Evolutionary conservation across 257 asterid species (phyloP).

Genomic region (Plantago ovata): DNA sequence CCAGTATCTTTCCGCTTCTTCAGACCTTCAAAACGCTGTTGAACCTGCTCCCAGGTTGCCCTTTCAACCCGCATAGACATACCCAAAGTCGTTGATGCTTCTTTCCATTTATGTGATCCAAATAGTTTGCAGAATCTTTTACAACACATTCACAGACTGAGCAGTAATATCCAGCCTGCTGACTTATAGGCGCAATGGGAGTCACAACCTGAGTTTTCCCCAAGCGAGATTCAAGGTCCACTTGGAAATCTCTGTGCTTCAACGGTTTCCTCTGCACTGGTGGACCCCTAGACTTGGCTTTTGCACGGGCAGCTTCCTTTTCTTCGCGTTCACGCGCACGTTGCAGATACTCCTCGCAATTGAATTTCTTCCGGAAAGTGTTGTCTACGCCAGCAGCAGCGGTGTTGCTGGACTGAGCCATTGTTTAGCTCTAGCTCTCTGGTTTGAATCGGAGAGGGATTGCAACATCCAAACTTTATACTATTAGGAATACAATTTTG

Average conservation of each 20-base stretch:
- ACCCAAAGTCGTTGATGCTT: conserved; percentile 99
- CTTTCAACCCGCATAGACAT: conserved; percentile 99
- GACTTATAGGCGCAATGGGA: conserved; percentile 96
- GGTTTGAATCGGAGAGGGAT: too few species aligned
- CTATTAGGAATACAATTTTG: too few species aligned
- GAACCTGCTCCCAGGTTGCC: conserved; percentile 96
- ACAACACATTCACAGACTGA: conserved; percentile 99
- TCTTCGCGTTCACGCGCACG: conserved; percentile 98
- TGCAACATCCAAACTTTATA: too few species aligned
- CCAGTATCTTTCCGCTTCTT: conserved; percentile 88
- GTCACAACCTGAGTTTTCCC: conserved; percentile 99
- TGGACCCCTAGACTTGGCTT: conserved; percentile 77
- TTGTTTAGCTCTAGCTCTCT: conserved; percentile 30
- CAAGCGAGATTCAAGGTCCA: conserved; percentile 94
- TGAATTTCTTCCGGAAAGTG: conserved; percentile 86
- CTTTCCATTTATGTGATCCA: conserved; percentile 98
- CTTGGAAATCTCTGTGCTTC: conserved; percentile 97
- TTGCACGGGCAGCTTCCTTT: conserved; percentile 53
- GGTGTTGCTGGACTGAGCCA: conserved; percentile 66
- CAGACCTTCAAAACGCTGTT: conserved; percentile 79
- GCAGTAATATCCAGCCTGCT: conserved; percentile 99
- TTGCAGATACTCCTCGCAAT: conserved; percentile 80
- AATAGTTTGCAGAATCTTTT: conserved; percentile 97
- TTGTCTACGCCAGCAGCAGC: conserved; percentile 92
- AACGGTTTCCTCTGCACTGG: conserved; percentile 90